These are phyloP conservation scores for Phellinidium pouzarii DNA, from an alignment of 1,284 basidiomycete genomes.

Conservation along the genomic window DNA sequence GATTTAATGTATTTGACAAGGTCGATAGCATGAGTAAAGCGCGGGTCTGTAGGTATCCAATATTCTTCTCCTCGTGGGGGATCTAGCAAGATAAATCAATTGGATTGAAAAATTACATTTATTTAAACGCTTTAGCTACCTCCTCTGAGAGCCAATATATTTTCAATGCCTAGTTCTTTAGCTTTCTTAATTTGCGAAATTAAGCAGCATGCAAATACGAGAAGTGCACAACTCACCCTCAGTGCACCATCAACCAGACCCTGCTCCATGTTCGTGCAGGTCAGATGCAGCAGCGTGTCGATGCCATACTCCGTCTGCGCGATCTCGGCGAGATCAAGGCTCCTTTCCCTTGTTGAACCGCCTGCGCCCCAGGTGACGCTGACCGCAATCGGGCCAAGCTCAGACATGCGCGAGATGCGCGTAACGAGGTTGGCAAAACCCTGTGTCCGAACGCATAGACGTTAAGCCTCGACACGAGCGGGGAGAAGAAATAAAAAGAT, in stretches of 20 bases:
- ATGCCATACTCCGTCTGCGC: conserved; percentile 65
- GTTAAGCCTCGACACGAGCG: conserved; percentile 13
- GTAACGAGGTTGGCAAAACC: conserved; percentile 83
- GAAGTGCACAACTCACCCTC: conserved; percentile 42
- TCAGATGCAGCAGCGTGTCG: conserved; percentile 90
- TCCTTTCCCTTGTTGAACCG: conserved; percentile 86
- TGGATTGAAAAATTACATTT: conserved; percentile 8
- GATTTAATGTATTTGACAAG: conserved; percentile 87
- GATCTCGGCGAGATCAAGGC: conserved; percentile 77
- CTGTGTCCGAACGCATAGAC: conserved; percentile 32
- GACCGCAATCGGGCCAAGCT: conserved; percentile 69
- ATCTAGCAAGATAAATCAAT: conserved; percentile 41
- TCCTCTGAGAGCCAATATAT: conserved; percentile 89
- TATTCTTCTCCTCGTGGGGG: conserved; percentile 91
- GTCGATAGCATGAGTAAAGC: conserved; percentile 85
- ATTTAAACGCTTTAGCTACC: conserved; percentile 37
- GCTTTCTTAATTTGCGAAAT: conserved; percentile 48
- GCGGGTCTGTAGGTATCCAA: conserved; percentile 81
- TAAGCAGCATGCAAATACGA: conserved; percentile 1
- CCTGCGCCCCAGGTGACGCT: conserved; percentile 96
- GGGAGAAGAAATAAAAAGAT: conserved; percentile 15
- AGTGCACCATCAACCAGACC: conserved; percentile 83
- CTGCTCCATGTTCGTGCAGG: conserved; percentile 95
- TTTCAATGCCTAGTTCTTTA: conserved; percentile 78
- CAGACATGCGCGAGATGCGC: conserved; percentile 69